These are phyloP conservation scores for Chytriomyces sp. DNA, from an alignment of 192 early-diverging fungal species.

Conservation along the genomic window DNA sequence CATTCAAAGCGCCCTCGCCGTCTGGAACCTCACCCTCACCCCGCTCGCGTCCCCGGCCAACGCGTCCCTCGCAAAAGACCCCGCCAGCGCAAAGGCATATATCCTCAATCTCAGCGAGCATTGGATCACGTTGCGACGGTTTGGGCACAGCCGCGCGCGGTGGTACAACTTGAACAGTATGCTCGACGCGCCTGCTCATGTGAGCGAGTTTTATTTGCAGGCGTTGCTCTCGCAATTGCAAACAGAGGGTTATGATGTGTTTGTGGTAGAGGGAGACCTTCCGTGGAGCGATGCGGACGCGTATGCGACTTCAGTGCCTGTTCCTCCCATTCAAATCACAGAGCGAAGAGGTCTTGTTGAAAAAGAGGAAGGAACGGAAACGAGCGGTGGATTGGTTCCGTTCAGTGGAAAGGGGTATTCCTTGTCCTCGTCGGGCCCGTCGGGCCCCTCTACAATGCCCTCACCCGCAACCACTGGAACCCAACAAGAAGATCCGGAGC, in stretches of 20 bases:
- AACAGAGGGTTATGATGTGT: conserved; percentile 53
- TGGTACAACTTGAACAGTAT: conserved; percentile 80
- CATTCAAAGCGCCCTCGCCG: conserved; percentile 52
- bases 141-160: conserved; percentile 61
- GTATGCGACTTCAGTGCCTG: conserved; percentile 36
- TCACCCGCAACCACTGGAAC: background rate
- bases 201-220: conserved; percentile 70
- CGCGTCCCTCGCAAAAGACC: conserved; percentile 45
- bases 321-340: conserved; percentile 30
- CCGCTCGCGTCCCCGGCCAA: conserved; percentile 56
- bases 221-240: conserved; percentile 47
- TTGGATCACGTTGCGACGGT: conserved; percentile 70
- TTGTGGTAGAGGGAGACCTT: conserved; percentile 44
- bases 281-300: conserved; percentile 42
- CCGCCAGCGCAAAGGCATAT: conserved; percentile 67
- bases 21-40: conserved; percentile 62
- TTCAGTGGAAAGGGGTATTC: conserved; percentile 30
- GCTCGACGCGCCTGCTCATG: conserved; percentile 50
- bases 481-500: conserved; percentile 4
- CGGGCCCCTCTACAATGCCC: background rate
- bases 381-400: background rate
- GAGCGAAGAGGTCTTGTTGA: background rate
- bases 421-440: background rate
- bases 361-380: background rate
- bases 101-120: conserved; percentile 71